These are phyloP conservation scores for Naganishia kalamii DNA, from an alignment of 768 basidiomycete species.

Conservation along the genomic window DNA sequence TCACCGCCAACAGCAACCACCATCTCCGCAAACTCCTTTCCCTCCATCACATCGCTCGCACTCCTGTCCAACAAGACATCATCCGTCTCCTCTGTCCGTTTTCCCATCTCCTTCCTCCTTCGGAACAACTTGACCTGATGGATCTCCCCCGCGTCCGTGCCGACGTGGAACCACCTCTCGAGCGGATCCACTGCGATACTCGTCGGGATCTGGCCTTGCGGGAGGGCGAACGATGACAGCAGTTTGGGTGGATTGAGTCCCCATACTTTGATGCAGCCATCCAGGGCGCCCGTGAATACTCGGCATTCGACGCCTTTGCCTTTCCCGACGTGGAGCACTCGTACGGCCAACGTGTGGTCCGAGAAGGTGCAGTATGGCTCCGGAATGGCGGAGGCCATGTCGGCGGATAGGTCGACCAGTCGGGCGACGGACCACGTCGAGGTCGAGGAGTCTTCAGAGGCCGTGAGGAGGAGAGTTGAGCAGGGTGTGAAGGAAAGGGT, in stretches of 20 bases:
- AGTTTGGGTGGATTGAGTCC: conserved; percentile 57
- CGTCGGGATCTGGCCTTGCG: conserved; percentile 59
- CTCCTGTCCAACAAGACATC: neutral
- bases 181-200: conserved; percentile 68
- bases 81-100: conserved; percentile 11
- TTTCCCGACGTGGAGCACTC: conserved; percentile 70
- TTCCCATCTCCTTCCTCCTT: conserved; percentile 31
- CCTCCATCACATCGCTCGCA: neutral
- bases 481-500: conserved; percentile 77
- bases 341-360: conserved; percentile 87
- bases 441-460: conserved; percentile 82
- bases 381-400: conserved; percentile 49
- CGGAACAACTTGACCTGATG: conserved; percentile 74
- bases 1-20: conserved; percentile 31
- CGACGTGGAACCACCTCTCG: conserved; percentile 84
- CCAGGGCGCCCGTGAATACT: conserved; percentile 71
- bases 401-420: conserved; percentile 32
- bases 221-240: conserved; percentile 81
- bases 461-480: conserved; percentile 70
- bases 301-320: conserved; percentile 72
- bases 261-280: conserved; percentile 79
- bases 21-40: neutral
- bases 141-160: conserved; percentile 65
- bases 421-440: conserved; percentile 77
- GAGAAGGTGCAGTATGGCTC: conserved; percentile 71